phyloP scores from a whole-genome alignment of 495 filamentous ascomycete species.

The Podospora tetraspora region DNA sequence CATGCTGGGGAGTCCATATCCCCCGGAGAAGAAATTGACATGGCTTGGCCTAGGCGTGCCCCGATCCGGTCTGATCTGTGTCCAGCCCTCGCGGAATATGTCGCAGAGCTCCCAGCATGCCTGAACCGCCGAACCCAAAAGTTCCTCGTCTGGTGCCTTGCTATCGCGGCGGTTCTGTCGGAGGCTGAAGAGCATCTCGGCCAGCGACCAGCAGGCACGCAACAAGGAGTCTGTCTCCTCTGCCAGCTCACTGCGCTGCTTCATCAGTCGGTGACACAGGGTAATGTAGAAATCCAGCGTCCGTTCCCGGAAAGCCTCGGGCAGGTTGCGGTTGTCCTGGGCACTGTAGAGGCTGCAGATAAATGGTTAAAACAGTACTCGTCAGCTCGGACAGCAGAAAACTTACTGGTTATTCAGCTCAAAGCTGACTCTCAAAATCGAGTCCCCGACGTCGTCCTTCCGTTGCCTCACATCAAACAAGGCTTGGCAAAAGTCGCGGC shows the following conservation, averaged over 20 bases:
- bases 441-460: slow-evolving; percentile 72
- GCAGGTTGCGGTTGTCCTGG: slow-evolving; percentile 70
- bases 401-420: slow-evolving; percentile 83
- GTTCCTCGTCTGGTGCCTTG: slow-evolving; percentile 69
- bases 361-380: slow-evolving; percentile 17
- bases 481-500: slow-evolving; percentile 84
- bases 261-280: slow-evolving; percentile 88
- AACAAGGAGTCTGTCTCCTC: slow-evolving; percentile 79
- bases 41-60: slow-evolving; percentile 82
- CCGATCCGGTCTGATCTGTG: slow-evolving; percentile 77
- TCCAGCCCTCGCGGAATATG: slow-evolving; percentile 90
- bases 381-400: background rate
- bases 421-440: slow-evolving; percentile 83
- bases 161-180: slow-evolving; percentile 75
- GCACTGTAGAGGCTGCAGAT: slow-evolving; percentile 67
- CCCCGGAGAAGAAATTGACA: slow-evolving; percentile 55
- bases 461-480: slow-evolving; percentile 77
- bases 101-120: slow-evolving; percentile 95
- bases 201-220: slow-evolving; percentile 81
- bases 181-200: slow-evolving; percentile 90
- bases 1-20: slow-evolving; percentile 22
- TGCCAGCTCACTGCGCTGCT: slow-evolving; percentile 70
- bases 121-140: slow-evolving; percentile 80
- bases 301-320: slow-evolving; percentile 81
- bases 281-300: slow-evolving; percentile 94